A percentile compares a stretch with the other conserved stretches of the same genome.
Conservation (phyloP, 2,329 filamentous ascomycete species). For the Gremmenia infestans region DNA sequence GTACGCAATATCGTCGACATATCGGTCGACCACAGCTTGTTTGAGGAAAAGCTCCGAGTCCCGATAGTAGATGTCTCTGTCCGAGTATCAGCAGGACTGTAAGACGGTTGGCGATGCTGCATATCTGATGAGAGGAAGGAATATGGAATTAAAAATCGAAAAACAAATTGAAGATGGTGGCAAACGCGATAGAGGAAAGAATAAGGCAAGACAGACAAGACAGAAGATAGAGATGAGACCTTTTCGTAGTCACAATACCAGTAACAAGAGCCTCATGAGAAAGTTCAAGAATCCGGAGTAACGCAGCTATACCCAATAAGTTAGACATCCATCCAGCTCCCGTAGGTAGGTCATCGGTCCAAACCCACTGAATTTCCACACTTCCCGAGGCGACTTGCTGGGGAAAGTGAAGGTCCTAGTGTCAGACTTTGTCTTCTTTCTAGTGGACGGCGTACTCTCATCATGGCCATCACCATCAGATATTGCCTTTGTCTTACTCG, state of each 20-base stretch:
- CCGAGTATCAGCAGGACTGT: neutral
- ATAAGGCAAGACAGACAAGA: neutral
- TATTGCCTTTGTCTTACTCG: conserved; percentile 2
- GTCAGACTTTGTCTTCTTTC: neutral
- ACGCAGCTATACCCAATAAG: conserved; percentile 39
- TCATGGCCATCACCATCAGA: neutral
- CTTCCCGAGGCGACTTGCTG: conserved; percentile 42
- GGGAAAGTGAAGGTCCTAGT: conserved; percentile 38
- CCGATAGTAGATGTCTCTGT: conserved; percentile 78
- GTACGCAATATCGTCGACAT: conserved; percentile 69
- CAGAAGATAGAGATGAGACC: conserved; percentile 36
- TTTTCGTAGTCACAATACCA: conserved; percentile 55
- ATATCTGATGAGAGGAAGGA: neutral
- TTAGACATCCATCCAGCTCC: conserved; percentile 1
- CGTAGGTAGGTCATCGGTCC: conserved; percentile 3
- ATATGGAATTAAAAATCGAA: neutral
- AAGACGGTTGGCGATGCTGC: conserved; percentile 7
- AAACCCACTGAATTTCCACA: conserved; percentile 47
- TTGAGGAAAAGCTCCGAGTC: conserved; percentile 66
- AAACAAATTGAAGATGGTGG: neutral
- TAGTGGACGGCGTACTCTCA: neutral
- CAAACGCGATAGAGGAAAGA: neutral
- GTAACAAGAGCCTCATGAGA: conserved; percentile 54
- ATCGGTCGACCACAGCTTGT: conserved; percentile 63
- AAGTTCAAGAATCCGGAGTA: conserved; percentile 54